phyloP scores from a whole-genome alignment of 495 filamentous ascomycete species.

The Aspergillus conjunctus region DNA sequence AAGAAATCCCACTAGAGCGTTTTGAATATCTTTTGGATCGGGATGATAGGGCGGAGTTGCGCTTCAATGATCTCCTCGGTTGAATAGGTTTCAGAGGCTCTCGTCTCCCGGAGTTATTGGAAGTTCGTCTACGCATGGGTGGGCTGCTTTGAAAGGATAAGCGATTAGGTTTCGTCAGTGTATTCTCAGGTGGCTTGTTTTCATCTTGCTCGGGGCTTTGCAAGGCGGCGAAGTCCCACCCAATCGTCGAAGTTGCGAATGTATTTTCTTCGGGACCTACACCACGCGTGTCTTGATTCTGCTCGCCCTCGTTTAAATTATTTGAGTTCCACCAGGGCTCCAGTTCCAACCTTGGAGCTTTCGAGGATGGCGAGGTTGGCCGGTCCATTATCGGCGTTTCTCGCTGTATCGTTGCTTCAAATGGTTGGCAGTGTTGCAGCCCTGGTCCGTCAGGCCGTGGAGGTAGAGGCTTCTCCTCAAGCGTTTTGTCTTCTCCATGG shows the following conservation, averaged over 20 bases:
- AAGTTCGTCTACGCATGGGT: conserved; percentile 35
- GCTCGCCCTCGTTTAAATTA: conserved; percentile 32
- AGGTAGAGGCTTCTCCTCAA: conserved; percentile 29
- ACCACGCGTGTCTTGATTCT: conserved; percentile 22
- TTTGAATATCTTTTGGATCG: conserved; percentile 46
- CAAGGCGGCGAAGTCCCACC: conserved; percentile 34
- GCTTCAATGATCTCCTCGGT: conserved; percentile 43
- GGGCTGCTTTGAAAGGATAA: conserved; percentile 37
- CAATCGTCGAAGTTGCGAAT: conserved; percentile 36
- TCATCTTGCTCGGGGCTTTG: conserved; percentile 31
- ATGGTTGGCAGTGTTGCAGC: conserved; percentile 35
- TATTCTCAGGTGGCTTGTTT: conserved; percentile 25
- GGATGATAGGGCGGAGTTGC: conserved; percentile 45
- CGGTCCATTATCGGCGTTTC: conserved; percentile 17
- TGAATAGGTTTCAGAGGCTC: conserved; percentile 46
- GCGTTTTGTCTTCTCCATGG: conserved; percentile 31
- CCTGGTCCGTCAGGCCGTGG: conserved; percentile 30
- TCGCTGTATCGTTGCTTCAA: conserved; percentile 26
- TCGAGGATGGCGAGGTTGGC: conserved; percentile 28
- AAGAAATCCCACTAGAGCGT: conserved; percentile 48
- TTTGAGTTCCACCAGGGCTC: conserved; percentile 40
- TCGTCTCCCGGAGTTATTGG: conserved; percentile 36
- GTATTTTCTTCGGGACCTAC: conserved; percentile 28
- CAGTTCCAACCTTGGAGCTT: conserved; percentile 42
- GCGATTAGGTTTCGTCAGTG: conserved; percentile 33